Conservation (phyloP, 129 eudicot species). For the Flaveria ramosissima region DNA sequence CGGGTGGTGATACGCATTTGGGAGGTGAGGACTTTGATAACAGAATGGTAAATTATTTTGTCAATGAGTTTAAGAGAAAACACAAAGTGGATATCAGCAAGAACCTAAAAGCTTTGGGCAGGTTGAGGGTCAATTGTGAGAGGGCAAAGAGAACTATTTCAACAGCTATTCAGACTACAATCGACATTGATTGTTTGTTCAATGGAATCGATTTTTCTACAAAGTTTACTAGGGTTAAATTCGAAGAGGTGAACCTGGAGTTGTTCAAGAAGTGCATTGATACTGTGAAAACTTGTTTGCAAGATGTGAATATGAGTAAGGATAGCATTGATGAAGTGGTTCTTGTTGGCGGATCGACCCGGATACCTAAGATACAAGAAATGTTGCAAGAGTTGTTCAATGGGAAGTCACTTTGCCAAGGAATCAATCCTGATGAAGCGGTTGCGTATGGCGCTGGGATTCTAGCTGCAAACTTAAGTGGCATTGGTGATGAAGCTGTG, state of each 20-base stretch:
- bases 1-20: conserved; percentile 37
- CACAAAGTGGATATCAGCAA: conserved; percentile 26
- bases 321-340: conserved; percentile 29
- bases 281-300: conserved; percentile 11
- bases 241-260: conserved; percentile 29
- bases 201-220: conserved; percentile 22
- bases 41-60: conserved; percentile 30
- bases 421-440: conserved; percentile 37
- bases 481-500: conserved; percentile 25
- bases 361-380: conserved; percentile 31
- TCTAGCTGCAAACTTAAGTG: conserved; percentile 31
- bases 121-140: conserved; percentile 38
- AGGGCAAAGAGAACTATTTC: conserved; percentile 32
- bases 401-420: conserved; percentile 18
- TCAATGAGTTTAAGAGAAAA: conserved; percentile 23
- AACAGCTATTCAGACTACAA: conserved; percentile 14
- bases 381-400: conserved; percentile 28
- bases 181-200: conserved; percentile 28
- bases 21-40: conserved; percentile 36
- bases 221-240: conserved; percentile 13
- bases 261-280: conserved; percentile 22
- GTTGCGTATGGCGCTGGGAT: conserved; percentile 33
- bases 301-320: conserved; percentile 7
- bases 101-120: conserved; percentile 29
- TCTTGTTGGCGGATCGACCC: conserved; percentile 37